phyloP scores from a whole-genome alignment of 2,329 filamentous ascomycete species.

The Aquanectria penicillioides region DNA sequence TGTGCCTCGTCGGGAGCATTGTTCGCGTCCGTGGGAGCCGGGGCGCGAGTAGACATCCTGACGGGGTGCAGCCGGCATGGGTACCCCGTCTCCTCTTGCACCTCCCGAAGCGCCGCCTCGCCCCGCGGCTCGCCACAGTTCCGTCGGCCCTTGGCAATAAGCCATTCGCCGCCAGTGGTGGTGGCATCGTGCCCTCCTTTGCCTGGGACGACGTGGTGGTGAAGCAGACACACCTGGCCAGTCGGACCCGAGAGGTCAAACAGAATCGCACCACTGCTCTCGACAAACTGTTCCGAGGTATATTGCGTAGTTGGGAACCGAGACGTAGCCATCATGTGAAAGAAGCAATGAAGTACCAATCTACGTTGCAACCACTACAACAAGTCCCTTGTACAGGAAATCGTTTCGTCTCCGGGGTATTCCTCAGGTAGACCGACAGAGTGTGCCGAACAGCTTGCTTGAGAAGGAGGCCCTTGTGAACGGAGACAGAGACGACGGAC shows the following conservation, averaged over 20 bases:
- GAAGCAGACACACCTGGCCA: constrained; percentile 25
- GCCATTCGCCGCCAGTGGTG: constrained; percentile 14
- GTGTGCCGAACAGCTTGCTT: too few species aligned
- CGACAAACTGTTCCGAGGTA: constrained; percentile 23
- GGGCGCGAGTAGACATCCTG: constrained; percentile 23
- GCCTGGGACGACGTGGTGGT: too few species aligned
- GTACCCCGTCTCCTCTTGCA: constrained; percentile 26
- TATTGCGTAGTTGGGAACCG: background rate
- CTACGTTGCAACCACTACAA: too few species aligned
- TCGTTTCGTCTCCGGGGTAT: background rate
- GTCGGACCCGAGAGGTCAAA: constrained; percentile 22
- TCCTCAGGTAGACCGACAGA: background rate
- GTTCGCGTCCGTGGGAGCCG: constrained; percentile 4
- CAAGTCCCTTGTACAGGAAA: background rate
- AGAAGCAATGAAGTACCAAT: background rate
- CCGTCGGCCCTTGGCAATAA: constrained; percentile 31
- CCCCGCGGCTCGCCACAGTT: constrained; percentile 22
- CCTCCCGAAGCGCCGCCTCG: constrained; percentile 25
- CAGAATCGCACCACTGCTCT: constrained; percentile 28
- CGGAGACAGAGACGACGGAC: too few species aligned
- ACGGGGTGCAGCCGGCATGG: constrained; percentile 13
- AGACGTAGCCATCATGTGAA: constrained; percentile 2
- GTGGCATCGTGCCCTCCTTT: too few species aligned
- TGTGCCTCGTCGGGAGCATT: constrained; percentile 24
- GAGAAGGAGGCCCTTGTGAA: too few species aligned